Base-by-base conservation (phyloP, 164 flowering plant genomes). In the Tinospora cordifolia region DNA sequence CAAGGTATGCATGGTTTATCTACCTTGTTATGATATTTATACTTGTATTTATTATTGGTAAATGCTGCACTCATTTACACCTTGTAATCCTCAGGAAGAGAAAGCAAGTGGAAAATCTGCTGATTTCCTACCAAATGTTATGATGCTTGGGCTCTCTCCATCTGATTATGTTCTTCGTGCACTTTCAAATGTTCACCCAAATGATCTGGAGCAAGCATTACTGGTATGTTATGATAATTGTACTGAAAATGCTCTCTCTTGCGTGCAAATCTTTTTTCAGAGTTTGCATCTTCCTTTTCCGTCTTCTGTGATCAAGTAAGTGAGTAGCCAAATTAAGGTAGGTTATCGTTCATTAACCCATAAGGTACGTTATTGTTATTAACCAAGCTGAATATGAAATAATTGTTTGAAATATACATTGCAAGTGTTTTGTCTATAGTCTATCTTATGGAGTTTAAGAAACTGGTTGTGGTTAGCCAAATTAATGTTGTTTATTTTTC, bases 161-260 rank as follows among this genome's bases (percentile, higher is more conserved):
- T 88, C 96, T 69, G 90, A 92, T 72, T 91, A 77, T 81, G 88
- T 91, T 77, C 91, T 92, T 41, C 89, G 80, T 47, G 81, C 88
- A 58, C 57, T 92, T 66, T 87, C 99, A 68, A 85, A 73, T 71
- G 90, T 92, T 62, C 90, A 79, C 65, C 81, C 94, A 27, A 95
- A 83, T 81, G 93, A 95, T 81, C 79, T 95, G 76, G 99, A 92
- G 81, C 97, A 89, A 75, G 86, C 99, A 30, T 77, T 95, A 69
- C 76, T 95, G 85, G 99, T 95, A 87, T 47, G 81, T 49, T 15
- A 63, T 19, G 71, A 30, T 66, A 49, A 11, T 12, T 30, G 17
- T 70, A 41, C 8, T 44, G 26, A 19, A 46, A 39, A 46, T 60
- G 54, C 27, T 24, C 25, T 62, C 57, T 26, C 40, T 51, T 19